Base-by-base conservation (phyloP, 108 stramenopile genomes). In the Fistulifera solaris region DNA sequence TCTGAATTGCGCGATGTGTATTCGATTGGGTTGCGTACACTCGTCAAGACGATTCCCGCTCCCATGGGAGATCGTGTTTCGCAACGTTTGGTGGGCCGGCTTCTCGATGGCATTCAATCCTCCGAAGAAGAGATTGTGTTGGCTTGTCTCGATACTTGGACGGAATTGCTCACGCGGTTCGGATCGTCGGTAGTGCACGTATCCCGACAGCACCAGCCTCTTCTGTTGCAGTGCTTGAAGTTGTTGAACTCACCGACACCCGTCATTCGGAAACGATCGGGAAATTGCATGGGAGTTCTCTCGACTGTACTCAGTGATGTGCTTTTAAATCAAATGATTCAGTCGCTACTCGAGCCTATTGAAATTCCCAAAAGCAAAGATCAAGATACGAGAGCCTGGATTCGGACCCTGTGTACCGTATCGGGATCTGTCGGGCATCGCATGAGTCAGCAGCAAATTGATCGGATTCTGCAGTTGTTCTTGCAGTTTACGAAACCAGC, bases 1-100 rank as follows among this genome's bases (percentile, higher is more conserved):
- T 70, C 73, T 28, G 98, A 95, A 61, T 71, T 99, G 26, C 71
- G 98, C 11, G 98, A 99, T 76, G 94, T 99, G 10, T 99, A 98
- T 54, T 73, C 94, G 25, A 99, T 99, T 67, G 96, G 98, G 53
- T 73, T 99, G n/a, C 85, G 95, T 67, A 99, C 95, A 0, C 61
- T 96, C 24, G 84, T 97, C 61, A 81, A 89, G 48, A 94, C 94
- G 11, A 89, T 96, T 39, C 94, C 96, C 15, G 38, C 63, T 14
- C 19, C 51, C 19, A 91, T 90, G 87, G 98, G 95, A 14, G 76
- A 87, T 52, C 52, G 47, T 12, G 94, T 96, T 25, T 69, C 81
- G 26, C 59, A 77, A 52, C 73, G 76, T 22, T 67, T 98, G 52
- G 69, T 83, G 1, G 63, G 61, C 15, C 73, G 89, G 7, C 71